These are phyloP conservation scores for Carallia brachiata DNA, from an alignment of 345 rosid genomes.

Conservation along the genomic window DNA sequence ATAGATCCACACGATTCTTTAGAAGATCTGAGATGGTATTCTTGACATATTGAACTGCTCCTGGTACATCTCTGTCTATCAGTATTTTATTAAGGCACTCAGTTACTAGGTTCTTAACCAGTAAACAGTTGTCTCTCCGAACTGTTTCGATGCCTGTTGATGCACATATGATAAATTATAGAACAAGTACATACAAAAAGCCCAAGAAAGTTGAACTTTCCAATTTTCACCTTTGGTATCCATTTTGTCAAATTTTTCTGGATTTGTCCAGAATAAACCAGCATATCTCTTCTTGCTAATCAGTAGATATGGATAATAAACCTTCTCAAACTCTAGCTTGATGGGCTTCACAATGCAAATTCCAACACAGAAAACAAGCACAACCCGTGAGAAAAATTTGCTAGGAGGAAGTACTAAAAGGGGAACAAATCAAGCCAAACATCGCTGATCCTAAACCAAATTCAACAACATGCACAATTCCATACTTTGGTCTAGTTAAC, in stretches of 20 bases:
- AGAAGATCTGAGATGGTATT: conserved; percentile 92
- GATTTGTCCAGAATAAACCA: conserved; percentile 91
- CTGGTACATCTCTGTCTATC: conserved; percentile 80
- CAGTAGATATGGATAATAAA: conserved; percentile 85
- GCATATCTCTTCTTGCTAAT: conserved; percentile 99
- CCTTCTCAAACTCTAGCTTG: conserved; percentile 97
- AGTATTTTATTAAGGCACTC: conserved; percentile 92
- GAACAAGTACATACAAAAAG: conserved; percentile 3
- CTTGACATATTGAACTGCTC: conserved; percentile 87
- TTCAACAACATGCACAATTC: too few relatives aligned
- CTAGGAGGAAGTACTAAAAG: not conserved
- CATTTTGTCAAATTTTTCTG: conserved; percentile 85
- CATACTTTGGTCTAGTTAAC: too few relatives aligned
- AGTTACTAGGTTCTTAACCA: conserved; percentile 87
- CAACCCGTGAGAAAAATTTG: conserved; percentile 5
- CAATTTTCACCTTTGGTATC: conserved; percentile 78
- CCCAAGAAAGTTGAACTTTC: conserved; percentile 15
- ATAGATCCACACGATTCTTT: conserved; percentile 95
- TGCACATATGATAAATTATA: conserved; percentile 14
- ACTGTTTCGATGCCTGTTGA: conserved; percentile 94
- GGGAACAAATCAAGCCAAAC: too few relatives aligned
- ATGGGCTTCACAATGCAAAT: conserved; percentile 71
- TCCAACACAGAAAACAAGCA: conserved; percentile 10
- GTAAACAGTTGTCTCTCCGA: conserved; percentile 93
- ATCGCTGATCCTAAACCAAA: too few relatives aligned